Base-by-base conservation (phyloP, 768 basidiomycete species). In the Panaeolus papilionaceus region DNA sequence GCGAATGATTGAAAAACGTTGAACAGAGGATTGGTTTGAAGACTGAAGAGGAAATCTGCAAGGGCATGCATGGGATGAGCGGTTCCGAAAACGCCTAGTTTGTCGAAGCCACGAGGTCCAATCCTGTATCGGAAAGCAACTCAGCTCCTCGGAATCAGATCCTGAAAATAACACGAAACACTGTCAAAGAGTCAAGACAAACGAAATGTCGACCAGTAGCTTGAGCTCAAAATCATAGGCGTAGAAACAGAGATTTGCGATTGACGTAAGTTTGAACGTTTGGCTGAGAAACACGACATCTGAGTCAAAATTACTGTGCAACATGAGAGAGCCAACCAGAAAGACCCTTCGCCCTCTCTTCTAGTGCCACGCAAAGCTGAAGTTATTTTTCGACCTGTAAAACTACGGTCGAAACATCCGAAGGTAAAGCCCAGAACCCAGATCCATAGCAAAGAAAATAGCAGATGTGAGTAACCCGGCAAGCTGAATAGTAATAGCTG, bases 121-220 rank as follows among this genome's bases (percentile, higher is more conserved):
- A 37, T 58, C 33, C 54, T 58, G 54, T 33, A 58, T 58, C 47
- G 47, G 47, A 49, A 47, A 5, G 23, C 47, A 49, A 4, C 47
- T 18, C n/a, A 18, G 14, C 54, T 58, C 54, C 54, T 58, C 54
- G 54, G 54, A 58, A 58, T 58, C 33, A 58, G 37, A 12, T 33
- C 20, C 28, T 58, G 28, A 58, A 14, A 58, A 58, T 58, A 58
- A 33, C 26, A 37, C 54, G 28, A 58, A 58, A 58, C 54, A 33
- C 33, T 33, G 33, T 33, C 33, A 33, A 47, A 47, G n/a, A 18
- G 45, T 18, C 45, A 9, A 47, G 45, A 3, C 16, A 11, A 20
- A 47, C 12, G n/a, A 47, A 47, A 33, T 5, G 3, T 33, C 5
- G 33, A 33, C 33, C 3, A 33, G 33, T 33, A 11, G 45, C 45